A percentile compares a stretch with the other conserved stretches of the same genome.
Conservation (phyloP, 2,329 filamentous ascomycete genomes). For the Penicillium sumatraense region DNA sequence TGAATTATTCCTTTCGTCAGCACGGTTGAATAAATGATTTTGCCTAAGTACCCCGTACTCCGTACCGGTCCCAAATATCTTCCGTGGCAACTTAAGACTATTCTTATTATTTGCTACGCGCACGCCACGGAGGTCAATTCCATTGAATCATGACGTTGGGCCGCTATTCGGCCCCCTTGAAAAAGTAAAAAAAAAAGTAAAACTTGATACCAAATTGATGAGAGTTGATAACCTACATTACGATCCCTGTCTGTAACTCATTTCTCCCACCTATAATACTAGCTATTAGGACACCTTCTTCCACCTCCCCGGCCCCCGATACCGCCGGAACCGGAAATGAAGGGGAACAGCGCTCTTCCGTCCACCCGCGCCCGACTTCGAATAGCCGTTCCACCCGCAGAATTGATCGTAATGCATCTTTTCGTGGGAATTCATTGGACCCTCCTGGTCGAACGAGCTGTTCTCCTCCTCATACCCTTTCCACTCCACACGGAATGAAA, state of each 20-base stretch:
- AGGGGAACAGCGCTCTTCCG: constrained; percentile 13
- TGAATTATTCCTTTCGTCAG: neutral
- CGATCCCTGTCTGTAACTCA: too few species aligned
- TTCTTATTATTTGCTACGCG: neutral
- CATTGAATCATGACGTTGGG: constrained; percentile 7
- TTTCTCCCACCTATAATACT: too few species aligned
- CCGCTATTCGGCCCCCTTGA: too few species aligned
- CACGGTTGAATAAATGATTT: neutral
- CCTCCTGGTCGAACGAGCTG: too few species aligned
- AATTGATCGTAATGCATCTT: neutral
- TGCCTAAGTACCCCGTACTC: neutral
- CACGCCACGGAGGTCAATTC: constrained; percentile 6
- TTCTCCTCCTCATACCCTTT: neutral
- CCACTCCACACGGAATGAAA: neutral
- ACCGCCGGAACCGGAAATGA: neutral
- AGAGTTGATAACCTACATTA: too few species aligned
- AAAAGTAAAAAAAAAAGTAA: too few species aligned
- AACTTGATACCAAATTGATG: too few species aligned
- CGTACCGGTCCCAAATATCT: neutral
- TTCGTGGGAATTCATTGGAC: neutral
- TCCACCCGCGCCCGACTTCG: neutral
- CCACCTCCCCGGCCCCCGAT: neutral
- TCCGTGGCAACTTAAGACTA: neutral
- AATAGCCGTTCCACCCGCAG: neutral
- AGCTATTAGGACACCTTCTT: neutral